Conservation (phyloP, 805 yeast genomes). For the Ogataea paraovalis region DNA sequence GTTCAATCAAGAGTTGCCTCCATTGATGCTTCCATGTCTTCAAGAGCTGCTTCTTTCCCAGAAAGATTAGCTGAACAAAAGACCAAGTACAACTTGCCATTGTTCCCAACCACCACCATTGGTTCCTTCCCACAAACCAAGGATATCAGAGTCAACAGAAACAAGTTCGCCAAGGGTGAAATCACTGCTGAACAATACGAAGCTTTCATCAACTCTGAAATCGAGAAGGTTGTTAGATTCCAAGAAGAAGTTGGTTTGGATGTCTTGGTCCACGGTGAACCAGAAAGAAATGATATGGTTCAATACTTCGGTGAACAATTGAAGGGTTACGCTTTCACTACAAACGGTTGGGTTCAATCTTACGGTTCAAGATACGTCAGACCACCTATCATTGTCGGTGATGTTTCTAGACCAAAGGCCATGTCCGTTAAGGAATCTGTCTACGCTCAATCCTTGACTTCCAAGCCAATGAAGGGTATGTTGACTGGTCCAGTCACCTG, state of each 20-base stretch:
- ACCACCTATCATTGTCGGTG: slow-evolving; percentile 99
- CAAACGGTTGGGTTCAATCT: slow-evolving; percentile 99
- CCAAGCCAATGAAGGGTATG: slow-evolving; percentile 99
- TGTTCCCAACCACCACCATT: slow-evolving; percentile 99
- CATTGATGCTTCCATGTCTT: slow-evolving; percentile 69
- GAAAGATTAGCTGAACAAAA: slow-evolving; percentile 85
- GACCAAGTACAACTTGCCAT: slow-evolving; percentile 84
- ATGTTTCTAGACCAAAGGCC: slow-evolving; percentile 95
- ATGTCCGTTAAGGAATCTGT: slow-evolving; percentile 99
- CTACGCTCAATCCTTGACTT: slow-evolving; percentile 94
- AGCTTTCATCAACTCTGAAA: slow-evolving; percentile 94
- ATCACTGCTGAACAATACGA: slow-evolving; percentile 94
- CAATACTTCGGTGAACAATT: slow-evolving; percentile 99
- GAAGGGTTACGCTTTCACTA: slow-evolving; percentile 97
- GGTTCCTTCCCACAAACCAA: slow-evolving; percentile 99
- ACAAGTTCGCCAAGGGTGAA: slow-evolving; percentile 96
- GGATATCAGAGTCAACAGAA: slow-evolving; percentile 98
- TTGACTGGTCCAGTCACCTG: slow-evolving; percentile 99
- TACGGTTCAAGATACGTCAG: slow-evolving; percentile 99
- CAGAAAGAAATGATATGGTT: slow-evolving; percentile 99
- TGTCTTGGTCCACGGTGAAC: slow-evolving; percentile 99
- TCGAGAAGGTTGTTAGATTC: slow-evolving; percentile 93
- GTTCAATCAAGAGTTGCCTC: slow-evolving; percentile 84
- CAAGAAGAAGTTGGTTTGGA: slow-evolving; percentile 99
- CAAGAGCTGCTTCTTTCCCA: slow-evolving; percentile 85